These are phyloP conservation scores for Trichoderma arundinaceum DNA, from an alignment of 2,329 filamentous ascomycete genomes.

Conservation along the genomic window DNA sequence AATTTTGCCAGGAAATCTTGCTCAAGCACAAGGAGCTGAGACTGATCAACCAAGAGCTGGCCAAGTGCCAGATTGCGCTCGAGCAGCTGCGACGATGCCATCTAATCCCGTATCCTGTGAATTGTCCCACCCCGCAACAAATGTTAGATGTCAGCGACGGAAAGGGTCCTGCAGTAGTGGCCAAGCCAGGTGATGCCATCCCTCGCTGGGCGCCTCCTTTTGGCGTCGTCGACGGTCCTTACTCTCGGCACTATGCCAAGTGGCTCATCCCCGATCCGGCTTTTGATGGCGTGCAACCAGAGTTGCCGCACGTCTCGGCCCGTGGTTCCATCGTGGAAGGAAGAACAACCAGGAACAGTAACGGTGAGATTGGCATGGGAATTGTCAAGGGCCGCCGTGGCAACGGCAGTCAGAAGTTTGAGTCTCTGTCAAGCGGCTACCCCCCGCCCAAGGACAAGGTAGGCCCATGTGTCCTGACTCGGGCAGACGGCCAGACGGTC, in stretches of 20 bases:
- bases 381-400: slow-evolving; percentile 59
- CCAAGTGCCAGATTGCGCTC: slow-evolving; percentile 90
- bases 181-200: slow-evolving; percentile 65
- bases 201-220: slow-evolving; percentile 85
- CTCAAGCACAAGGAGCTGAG: slow-evolving; percentile 94
- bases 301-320: slow-evolving; percentile 50
- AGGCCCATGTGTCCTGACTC: slow-evolving; percentile 82
- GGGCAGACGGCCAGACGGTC: slow-evolving; percentile 83
- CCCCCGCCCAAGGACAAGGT: slow-evolving; percentile 78
- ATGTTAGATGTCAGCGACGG: slow-evolving; percentile 76
- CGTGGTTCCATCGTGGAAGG: slow-evolving; percentile 64
- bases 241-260: slow-evolving; percentile 90
- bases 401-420: slow-evolving; percentile 62
- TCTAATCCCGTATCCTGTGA: slow-evolving; percentile 85
- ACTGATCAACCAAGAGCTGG: slow-evolving; percentile 92
- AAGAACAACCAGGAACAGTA: slow-evolving; percentile 78
- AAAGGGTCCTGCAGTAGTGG: slow-evolving; percentile 71
- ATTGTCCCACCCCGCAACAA: slow-evolving; percentile 67
- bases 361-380: slow-evolving; percentile 46
- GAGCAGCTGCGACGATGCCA: slow-evolving; percentile 94
- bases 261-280: slow-evolving; percentile 90
- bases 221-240: slow-evolving; percentile 89
- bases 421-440: slow-evolving; percentile 73
- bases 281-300: slow-evolving; percentile 73
- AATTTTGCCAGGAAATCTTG: slow-evolving; percentile 89